Evolutionary conservation across 2,329 filamentous ascomycete species (phyloP), one percentile per base, ranked within the genome.

Genomic region (Colletotrichum tropicicola): DNA sequence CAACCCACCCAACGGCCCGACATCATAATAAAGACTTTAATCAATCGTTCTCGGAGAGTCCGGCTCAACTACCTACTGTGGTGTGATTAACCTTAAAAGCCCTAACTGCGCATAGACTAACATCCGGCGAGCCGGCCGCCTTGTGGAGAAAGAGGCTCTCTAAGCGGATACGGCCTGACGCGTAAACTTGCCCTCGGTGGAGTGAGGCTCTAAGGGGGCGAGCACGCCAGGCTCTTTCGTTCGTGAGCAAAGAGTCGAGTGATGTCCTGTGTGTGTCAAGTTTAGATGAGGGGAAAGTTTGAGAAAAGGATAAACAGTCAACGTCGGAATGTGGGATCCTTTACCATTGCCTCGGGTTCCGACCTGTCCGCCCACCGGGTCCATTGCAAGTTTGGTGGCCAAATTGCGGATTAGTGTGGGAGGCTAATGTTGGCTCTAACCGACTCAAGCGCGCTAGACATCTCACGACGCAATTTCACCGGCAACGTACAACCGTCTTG

Each of bases 401-500:
- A 12, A 35, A 35, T n/a, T n/a, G n/a, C n/a, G n/a, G 55, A 53
- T 48, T 35, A 30, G 21, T 12, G 35, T 19, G 23, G n/a, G 39
- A 43, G 28, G 12, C 49, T 19, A 37, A 12, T n/a, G 41, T 44
- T 37, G 48, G 41, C 12, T 35, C 28, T 35, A 55, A 15, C 49
- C 57, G 8, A 39, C 37, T 55, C 32, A n/a, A 41, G 28, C n/a
- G 43, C 19, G 28, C 19, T 45, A 15, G 27, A 17, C 35, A 55
- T 5, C 43, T 30, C 49, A 10, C 28, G 43, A 12, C 17, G 49
- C 49, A 65, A 54, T 55, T 45, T 56, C 48, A 44, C 13, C 43
- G 61, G 57, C 61, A 61, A 43, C 49, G 6, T 28, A 37, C 17
- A 61, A 32, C 49, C 57, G 57, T 12, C 56, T 55, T 65, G 56